Evolutionary conservation across 108 stramenopile species (phyloP), one percentile per base, ranked within the genome.

Genomic region (Skeletonema tropicum): DNA sequence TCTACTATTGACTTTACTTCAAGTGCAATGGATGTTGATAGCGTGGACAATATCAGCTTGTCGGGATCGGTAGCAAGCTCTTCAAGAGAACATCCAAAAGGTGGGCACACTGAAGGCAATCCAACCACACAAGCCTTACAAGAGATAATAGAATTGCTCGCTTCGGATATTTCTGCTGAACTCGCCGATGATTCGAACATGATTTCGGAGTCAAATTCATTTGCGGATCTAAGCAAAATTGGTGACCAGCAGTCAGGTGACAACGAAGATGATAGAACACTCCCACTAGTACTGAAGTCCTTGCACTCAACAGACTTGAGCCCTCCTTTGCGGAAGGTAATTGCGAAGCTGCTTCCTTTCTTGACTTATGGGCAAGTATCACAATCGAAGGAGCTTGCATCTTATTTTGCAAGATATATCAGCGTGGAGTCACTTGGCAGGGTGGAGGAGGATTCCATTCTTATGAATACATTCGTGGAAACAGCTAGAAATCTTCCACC

Each of bases 321-420:
- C 55, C 85, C 87, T 13, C 87, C 90, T 39, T 71, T 95, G 52
- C 83, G 89, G 19, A 90, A 90, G 64, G 83, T 92, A n/a, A 91
- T 95, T 64, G 90, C 91, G 25, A 92, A 91, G 71, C 78, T 95
- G 3, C 65, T 95, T 26, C 94, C 94, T 14, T 95, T 91, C 72
- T 69, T 95, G 26, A 95, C 94, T 6, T 95, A 95, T 68, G 94
- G 94, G 9, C 85, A 88, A 70, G 21, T 84, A 17, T 70, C 81
- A 21, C 85, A 91, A 45, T 90, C 87, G 9, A 74, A 77, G 36
- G 89, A 87, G 52, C 70, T 95, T 10, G 94, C 93, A 48, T 57
- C 64, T 19, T 81, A 89, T 61, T 92, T 95, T 68, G 42, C 68
- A 39, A 77, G 70, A 33, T 85, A 92, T 52, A 79, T 95, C 57